phyloP scores from a whole-genome alignment of 1,139 yeast species.

The Taiozyma sp. region DNA sequence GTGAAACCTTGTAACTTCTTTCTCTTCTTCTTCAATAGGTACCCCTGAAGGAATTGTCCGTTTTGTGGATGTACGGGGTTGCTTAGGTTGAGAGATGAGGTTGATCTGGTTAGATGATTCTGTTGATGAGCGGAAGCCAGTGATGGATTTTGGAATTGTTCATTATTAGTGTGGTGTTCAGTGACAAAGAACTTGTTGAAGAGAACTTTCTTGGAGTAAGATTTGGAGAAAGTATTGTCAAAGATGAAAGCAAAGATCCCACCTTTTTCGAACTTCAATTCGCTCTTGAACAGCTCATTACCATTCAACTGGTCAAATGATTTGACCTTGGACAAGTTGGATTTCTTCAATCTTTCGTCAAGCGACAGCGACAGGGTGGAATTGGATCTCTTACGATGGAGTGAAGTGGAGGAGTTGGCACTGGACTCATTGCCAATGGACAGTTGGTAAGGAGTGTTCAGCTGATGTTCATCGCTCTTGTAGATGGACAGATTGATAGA shows the following conservation, averaged over 20 bases:
- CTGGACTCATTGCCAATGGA: constrained; percentile 2
- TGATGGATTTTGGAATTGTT: constrained; percentile 1
- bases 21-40: constrained; percentile 72
- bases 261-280: constrained; percentile 44
- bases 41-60: constrained; percentile 69
- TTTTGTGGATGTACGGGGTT: constrained; percentile 36
- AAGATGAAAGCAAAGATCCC: constrained; percentile 79
- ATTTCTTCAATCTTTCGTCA: constrained; percentile 34
- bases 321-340: constrained; percentile 35
- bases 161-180: constrained; percentile 4
- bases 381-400: constrained; percentile 22
- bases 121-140: background rate
- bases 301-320: constrained; percentile 46
- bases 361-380: constrained; percentile 29
- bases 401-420: constrained; percentile 16
- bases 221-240: constrained; percentile 89
- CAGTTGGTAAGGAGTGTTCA: constrained; percentile 4
- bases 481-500: constrained; percentile 53
- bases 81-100: constrained; percentile 21
- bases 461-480: constrained; percentile 23
- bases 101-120: constrained; percentile 5
- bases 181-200: constrained; percentile 42
- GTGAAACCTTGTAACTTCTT: constrained; percentile 84
- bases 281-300: constrained; percentile 60
- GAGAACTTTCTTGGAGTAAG: constrained; percentile 73